A percentile compares a stretch with the other conserved stretches of the same genome.
phyloP scores from a whole-genome alignment of 345 rosid genomes.

The Arabidopsis suecica region DNA sequence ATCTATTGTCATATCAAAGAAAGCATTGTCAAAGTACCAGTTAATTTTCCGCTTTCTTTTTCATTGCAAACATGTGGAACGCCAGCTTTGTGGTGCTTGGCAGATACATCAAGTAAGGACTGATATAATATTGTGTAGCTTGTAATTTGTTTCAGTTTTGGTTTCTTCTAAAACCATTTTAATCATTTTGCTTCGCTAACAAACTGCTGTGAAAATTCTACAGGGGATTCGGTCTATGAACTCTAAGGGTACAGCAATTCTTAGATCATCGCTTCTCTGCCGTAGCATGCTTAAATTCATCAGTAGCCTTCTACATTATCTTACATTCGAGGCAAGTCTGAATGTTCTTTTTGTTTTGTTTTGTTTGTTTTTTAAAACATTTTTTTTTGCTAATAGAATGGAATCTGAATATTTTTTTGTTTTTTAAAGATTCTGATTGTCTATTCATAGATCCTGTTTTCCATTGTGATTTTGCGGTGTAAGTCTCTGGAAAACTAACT shows the following conservation, averaged over 20 bases:
- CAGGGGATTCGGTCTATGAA: conserved; percentile 86
- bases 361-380: conserved; percentile 4
- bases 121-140: conserved; percentile 10
- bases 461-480: background rate
- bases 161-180: conserved; percentile 15
- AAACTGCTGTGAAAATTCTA: conserved; percentile 36
- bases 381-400: background rate
- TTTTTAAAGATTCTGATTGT: background rate
- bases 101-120: conserved; percentile 90
- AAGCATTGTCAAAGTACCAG: conserved; percentile 88
- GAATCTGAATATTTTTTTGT: background rate
- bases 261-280: conserved; percentile 91
- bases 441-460: conserved; percentile 13
- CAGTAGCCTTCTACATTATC: conserved; percentile 92
- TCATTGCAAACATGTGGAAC: conserved; percentile 94
- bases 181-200: conserved; percentile 34
- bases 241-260: conserved; percentile 74
- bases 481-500: background rate
- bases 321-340: conserved; percentile 90
- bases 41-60: conserved; percentile 90
- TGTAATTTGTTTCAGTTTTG: background rate
- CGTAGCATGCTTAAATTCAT: conserved; percentile 98
- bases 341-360: conserved; percentile 33
- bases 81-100: conserved; percentile 97
- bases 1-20: conserved; percentile 90